These are phyloP conservation scores for Aeminium ludgeri DNA, from an alignment of 495 filamentous ascomycete genomes.

Conservation along the genomic window DNA sequence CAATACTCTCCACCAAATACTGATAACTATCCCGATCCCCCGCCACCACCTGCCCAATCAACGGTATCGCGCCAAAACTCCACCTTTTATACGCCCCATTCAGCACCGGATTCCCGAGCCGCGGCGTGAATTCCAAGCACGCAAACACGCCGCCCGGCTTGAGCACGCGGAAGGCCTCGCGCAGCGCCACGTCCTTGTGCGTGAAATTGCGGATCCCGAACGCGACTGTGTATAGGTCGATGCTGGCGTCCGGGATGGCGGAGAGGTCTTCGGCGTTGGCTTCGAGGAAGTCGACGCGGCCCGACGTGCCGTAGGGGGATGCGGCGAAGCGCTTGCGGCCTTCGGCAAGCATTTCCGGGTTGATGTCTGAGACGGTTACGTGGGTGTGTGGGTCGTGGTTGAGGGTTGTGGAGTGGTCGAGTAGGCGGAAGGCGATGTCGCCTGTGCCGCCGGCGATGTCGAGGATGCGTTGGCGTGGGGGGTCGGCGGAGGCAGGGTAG, in stretches of 20 bases:
- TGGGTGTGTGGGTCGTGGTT: constrained; percentile 61
- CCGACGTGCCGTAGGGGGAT: constrained; percentile 38
- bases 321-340: constrained; percentile 55
- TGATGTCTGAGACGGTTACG: constrained; percentile 90
- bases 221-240: constrained; percentile 93
- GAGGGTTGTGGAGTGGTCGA: constrained; percentile 70
- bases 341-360: constrained; percentile 80
- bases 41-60: constrained; percentile 90
- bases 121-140: constrained; percentile 82
- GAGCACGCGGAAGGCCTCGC: constrained; percentile 70
- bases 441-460: constrained; percentile 96
- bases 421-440: constrained; percentile 94
- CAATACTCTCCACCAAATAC: constrained; percentile 96
- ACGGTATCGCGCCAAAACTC: constrained; percentile 84
- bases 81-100: constrained; percentile 87
- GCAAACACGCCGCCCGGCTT: constrained; percentile 93
- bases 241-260: constrained; percentile 40
- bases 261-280: constrained; percentile 76
- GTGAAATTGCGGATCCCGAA: constrained; percentile 97
- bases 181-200: constrained; percentile 59
- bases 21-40: constrained; percentile 92
- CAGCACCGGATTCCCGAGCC: constrained; percentile 53
- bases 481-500: no score
- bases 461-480: constrained; percentile 70
- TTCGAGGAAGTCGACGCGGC: constrained; percentile 60